These are phyloP conservation scores for Linderina pennispora DNA, from an alignment of 192 early-diverging fungal genomes.

Conservation along the genomic window DNA sequence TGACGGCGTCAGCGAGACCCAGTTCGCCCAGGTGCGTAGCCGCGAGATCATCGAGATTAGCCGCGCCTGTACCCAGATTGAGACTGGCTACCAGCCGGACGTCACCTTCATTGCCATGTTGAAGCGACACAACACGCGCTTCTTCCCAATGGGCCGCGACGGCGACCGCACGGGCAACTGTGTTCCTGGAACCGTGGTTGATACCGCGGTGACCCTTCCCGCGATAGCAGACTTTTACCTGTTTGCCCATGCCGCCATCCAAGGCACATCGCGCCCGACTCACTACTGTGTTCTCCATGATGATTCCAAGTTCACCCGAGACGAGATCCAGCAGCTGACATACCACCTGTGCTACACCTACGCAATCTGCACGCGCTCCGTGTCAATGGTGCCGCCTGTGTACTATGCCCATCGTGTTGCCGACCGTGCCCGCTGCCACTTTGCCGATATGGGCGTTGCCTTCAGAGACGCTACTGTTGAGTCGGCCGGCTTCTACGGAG, in stretches of 20 bases:
- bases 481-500: constrained; percentile 24
- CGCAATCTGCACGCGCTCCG: constrained; percentile 78
- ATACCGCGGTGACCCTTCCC: constrained; percentile 67
- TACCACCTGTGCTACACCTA: constrained; percentile 88
- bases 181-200: constrained; percentile 74
- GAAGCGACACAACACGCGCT: constrained; percentile 77
- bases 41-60: constrained; percentile 70
- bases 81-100: constrained; percentile 62
- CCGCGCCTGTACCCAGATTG: constrained; percentile 54
- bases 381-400: constrained; percentile 80
- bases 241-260: constrained; percentile 86
- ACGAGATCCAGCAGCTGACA: constrained; percentile 79
- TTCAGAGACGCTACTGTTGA: constrained; percentile 30
- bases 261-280: constrained; percentile 88
- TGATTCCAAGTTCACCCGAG: constrained; percentile 73
- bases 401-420: constrained; percentile 93
- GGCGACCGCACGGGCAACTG: constrained; percentile 76
- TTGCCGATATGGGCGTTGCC: constrained; percentile 25
- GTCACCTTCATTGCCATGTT: constrained; percentile 66
- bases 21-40: constrained; percentile 68
- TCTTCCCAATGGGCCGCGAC: constrained; percentile 67
- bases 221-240: constrained; percentile 83
- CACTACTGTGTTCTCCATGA: constrained; percentile 89
- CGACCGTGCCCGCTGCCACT: constrained; percentile 77
- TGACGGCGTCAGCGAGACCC: constrained; percentile 86